Conservation (phyloP, 768 basidiomycete species). For the Lactifluus hygrophoroides region DNA sequence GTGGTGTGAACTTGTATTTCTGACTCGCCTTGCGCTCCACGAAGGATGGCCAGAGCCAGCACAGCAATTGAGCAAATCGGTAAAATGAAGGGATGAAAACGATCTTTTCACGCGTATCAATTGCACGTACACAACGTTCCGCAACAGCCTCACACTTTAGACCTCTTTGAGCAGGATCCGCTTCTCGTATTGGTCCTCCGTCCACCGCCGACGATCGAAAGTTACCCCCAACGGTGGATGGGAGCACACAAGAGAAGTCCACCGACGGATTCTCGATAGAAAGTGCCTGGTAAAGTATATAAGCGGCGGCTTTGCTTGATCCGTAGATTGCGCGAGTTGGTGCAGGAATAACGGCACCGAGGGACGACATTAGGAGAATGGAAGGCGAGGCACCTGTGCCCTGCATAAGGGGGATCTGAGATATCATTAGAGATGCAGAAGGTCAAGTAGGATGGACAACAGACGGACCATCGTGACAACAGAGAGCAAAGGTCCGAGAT, state of each 20-base stretch:
- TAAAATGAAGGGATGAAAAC: slow-evolving; percentile 49
- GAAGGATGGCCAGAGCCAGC: slow-evolving; percentile 54
- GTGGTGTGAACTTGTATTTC: slow-evolving; percentile 51
- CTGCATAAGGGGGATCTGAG: slow-evolving; percentile 68
- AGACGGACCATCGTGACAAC: slow-evolving; percentile 62
- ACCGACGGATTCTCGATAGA: slow-evolving; percentile 73
- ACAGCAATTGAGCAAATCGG: slow-evolving; percentile 45
- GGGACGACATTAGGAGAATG: slow-evolving; percentile 69
- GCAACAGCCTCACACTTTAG: slow-evolving; percentile 57
- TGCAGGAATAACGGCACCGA: slow-evolving; percentile 73
- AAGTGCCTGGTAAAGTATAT: slow-evolving; percentile 69
- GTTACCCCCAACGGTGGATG: slow-evolving; percentile 64
- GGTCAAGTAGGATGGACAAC: not conserved
- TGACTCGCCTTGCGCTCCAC: slow-evolving; percentile 48
- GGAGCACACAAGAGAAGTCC: slow-evolving; percentile 51
- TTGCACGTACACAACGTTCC: slow-evolving; percentile 45
- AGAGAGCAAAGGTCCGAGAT: slow-evolving; percentile 57
- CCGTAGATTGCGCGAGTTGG: slow-evolving; percentile 82
- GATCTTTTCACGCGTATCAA: slow-evolving; percentile 47
- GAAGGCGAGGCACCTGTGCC: slow-evolving; percentile 58
- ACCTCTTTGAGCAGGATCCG: slow-evolving; percentile 48
- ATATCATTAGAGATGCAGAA: not conserved
- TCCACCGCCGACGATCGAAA: slow-evolving; percentile 80
- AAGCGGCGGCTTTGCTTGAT: slow-evolving; percentile 73
- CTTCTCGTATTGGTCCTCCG: slow-evolving; percentile 32